Percentiles rank a stretch among this genome's conserved stretches.
phyloP scores from a whole-genome alignment of 192 early-diverging fungal genomes.

The Thoreauomyces humboldtii region DNA sequence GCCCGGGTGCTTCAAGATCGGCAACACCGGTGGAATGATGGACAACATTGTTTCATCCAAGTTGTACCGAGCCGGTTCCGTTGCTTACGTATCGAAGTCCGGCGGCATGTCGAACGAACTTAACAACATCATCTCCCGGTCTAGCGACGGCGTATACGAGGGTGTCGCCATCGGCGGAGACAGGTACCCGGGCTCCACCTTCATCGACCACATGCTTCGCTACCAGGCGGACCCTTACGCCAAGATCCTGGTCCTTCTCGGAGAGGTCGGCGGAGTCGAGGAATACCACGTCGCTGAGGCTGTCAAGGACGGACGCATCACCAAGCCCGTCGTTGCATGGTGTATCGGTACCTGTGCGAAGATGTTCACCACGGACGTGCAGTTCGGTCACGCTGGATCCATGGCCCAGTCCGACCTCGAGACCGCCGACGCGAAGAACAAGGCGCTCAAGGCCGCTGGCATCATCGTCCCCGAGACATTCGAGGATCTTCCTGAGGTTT shows the following conservation, averaged over 20 bases:
- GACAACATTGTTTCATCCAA: slow-evolving; percentile 98
- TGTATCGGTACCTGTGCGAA: slow-evolving; percentile 98
- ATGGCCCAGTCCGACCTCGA: slow-evolving; percentile 94
- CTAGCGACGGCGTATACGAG: slow-evolving; percentile 97
- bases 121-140: slow-evolving; percentile 97
- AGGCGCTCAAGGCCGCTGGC: slow-evolving; percentile 77
- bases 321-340: slow-evolving; percentile 99
- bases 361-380: slow-evolving; percentile 97
- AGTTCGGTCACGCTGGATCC: slow-evolving; percentile 98
- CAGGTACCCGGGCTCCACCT: slow-evolving; percentile 96
- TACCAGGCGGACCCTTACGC: slow-evolving; percentile 89
- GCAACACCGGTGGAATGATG: slow-evolving; percentile 99
- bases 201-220: slow-evolving; percentile 96
- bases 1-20: slow-evolving; percentile 99
- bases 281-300: slow-evolving; percentile 95
- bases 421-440: slow-evolving; percentile 97
- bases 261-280: slow-evolving; percentile 97
- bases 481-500: slow-evolving; percentile 83
- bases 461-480: slow-evolving; percentile 93
- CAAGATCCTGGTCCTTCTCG: slow-evolving; percentile 93
- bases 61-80: slow-evolving; percentile 93
- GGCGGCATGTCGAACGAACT: slow-evolving; percentile 99
- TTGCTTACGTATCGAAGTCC: slow-evolving; percentile 97
- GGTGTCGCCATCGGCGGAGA: slow-evolving; percentile 99
- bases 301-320: slow-evolving; percentile 82